Conservation (phyloP, 192 early-diverging fungal species). For the Thoreauomyces humboldtii region DNA sequence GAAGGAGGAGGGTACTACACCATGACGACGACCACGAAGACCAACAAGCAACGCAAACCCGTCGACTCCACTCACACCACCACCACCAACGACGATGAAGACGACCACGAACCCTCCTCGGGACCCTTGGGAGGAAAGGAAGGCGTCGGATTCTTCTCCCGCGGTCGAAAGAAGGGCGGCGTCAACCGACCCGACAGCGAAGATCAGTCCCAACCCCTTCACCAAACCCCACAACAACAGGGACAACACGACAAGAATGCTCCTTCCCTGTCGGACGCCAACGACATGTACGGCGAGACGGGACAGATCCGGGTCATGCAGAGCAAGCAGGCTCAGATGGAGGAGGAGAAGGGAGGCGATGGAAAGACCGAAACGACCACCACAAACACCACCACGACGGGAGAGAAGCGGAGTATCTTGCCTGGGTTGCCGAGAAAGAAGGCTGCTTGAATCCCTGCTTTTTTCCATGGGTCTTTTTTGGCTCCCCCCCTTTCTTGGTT, state of each 20-base stretch:
- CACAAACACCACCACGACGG: not conserved
- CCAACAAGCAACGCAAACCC: not conserved
- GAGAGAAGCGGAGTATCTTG: not conserved
- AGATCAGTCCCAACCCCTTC: not conserved
- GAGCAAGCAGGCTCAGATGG: not conserved
- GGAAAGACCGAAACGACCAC: not conserved
- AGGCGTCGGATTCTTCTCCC: too few species aligned
- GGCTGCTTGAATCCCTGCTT: too few species aligned
- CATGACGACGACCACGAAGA: not conserved
- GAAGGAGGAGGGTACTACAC: too few species aligned
- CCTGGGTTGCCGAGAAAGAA: constrained; percentile 7
- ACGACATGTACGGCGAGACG: constrained; percentile 11
- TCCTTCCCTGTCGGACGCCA: not conserved
- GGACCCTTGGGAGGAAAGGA: too few species aligned
- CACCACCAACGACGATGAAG: not conserved
- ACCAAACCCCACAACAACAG: not conserved
- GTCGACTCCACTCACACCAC: not conserved
- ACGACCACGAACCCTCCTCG: too few species aligned
- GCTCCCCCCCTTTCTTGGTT: too few species aligned
- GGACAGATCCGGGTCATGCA: not conserved
- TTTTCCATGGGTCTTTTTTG: too few species aligned
- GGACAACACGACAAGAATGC: not conserved
- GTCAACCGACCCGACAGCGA: not conserved
- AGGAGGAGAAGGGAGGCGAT: constrained; percentile 1
- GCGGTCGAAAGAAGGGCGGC: not conserved